These are phyloP conservation scores for Cercophora sp. DNA, from an alignment of 495 filamentous ascomycete genomes.

Conservation along the genomic window DNA sequence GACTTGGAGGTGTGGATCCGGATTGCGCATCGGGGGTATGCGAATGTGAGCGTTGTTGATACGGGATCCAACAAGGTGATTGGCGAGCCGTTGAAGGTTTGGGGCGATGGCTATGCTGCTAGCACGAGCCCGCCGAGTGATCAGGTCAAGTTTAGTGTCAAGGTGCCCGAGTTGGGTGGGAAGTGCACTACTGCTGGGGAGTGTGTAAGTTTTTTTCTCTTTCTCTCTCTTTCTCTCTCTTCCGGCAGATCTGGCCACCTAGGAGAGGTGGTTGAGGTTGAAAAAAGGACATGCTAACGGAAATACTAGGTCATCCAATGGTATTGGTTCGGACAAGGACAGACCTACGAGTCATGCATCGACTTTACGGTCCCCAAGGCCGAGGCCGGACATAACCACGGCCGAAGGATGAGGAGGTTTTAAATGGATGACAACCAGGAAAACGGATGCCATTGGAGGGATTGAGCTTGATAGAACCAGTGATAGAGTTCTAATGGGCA, in stretches of 20 bases:
- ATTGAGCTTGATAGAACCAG: too few species aligned
- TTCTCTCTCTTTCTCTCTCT: not conserved
- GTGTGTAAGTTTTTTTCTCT: slow-evolving; percentile 42
- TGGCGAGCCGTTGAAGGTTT: slow-evolving; percentile 49
- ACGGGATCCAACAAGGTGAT: slow-evolving; percentile 58
- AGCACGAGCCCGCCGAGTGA: slow-evolving; percentile 52
- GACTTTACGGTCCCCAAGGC: slow-evolving; percentile 55
- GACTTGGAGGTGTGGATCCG: slow-evolving; percentile 56
- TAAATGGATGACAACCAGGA: too few species aligned
- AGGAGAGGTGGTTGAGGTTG: not conserved
- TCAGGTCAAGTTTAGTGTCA: slow-evolving; percentile 62
- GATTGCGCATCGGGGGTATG: slow-evolving; percentile 61
- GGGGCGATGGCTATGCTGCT: slow-evolving; percentile 46
- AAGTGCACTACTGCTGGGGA: slow-evolving; percentile 57
- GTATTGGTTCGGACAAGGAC: slow-evolving; percentile 60
- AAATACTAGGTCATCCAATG: slow-evolving; percentile 59
- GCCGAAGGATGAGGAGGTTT: too few species aligned
- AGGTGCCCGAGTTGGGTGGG: slow-evolving; percentile 56
- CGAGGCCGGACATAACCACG: not conserved
- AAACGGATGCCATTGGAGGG: too few species aligned
- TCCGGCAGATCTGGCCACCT: too few species aligned
- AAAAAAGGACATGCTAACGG: not conserved
- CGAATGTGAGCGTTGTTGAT: slow-evolving; percentile 68
- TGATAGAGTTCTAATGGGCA: slow-evolving; percentile 37
- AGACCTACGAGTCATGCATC: slow-evolving; percentile 71